These are phyloP conservation scores for Ceratobasidium sp. DNA, from an alignment of 1,284 basidiomycete genomes.

Conservation along the genomic window DNA sequence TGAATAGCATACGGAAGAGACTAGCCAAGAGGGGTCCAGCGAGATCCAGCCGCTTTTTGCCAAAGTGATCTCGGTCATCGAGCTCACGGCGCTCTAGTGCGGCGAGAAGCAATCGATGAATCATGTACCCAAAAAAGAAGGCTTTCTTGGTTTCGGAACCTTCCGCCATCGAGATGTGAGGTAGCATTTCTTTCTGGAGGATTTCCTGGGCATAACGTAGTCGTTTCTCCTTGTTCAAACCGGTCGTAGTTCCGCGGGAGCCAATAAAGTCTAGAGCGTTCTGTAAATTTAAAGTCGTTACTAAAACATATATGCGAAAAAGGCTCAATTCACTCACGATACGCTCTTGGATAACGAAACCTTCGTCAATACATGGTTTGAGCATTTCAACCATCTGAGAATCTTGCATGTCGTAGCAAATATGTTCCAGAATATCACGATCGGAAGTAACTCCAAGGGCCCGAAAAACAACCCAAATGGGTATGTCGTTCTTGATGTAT, in stretches of 20 bases:
- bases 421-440: conserved; percentile 96
- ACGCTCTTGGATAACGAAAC: conserved; percentile 97
- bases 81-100: conserved; percentile 94
- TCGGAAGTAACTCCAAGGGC: conserved; percentile 98
- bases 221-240: conserved; percentile 89
- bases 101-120: conserved; percentile 92
- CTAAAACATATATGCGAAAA: no score
- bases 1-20: conserved; percentile 97
- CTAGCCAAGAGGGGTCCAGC: conserved; percentile 95
- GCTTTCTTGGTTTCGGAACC: conserved; percentile 98
- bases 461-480: conserved; percentile 98
- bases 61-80: conserved; percentile 99
- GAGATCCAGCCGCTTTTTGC: conserved; percentile 96
- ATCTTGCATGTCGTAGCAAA: conserved; percentile 98
- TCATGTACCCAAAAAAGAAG: conserved; percentile 99
- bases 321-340: conserved; percentile 71
- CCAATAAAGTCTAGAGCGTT: conserved; percentile 96
- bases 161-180: conserved; percentile 95
- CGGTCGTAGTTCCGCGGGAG: conserved; percentile 94
- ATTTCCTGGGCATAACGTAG: conserved; percentile 98
- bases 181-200: conserved; percentile 97
- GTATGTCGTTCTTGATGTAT: conserved; percentile 98
- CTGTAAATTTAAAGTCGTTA: no score
- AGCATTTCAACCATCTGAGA: conserved; percentile 97
- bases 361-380: conserved; percentile 98